Conservation (phyloP, 306 rosid genomes). For the Begonia peltatifolia region DNA sequence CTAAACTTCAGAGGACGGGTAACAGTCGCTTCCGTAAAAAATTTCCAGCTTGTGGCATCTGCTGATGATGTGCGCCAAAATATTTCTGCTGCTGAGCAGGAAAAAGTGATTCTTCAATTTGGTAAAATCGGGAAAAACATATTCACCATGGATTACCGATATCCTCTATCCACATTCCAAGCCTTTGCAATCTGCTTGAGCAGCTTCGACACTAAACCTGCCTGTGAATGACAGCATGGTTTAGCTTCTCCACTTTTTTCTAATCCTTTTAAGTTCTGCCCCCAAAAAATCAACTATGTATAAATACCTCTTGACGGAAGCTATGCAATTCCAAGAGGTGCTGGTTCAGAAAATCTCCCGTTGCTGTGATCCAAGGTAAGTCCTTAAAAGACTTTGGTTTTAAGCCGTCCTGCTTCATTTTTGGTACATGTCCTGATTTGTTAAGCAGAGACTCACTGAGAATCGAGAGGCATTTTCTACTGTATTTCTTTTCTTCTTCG, state of each 20-base stretch:
- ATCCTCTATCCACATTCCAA: slow-evolving; percentile 93
- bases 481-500: too few relatives aligned
- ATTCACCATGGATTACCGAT: slow-evolving; percentile 92
- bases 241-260: not conserved
- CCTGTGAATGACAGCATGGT: slow-evolving; percentile 56
- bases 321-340: too few relatives aligned
- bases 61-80: slow-evolving; percentile 53
- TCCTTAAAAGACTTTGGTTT: too few relatives aligned
- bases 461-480: too few relatives aligned
- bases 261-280: too few relatives aligned
- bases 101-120: slow-evolving; percentile 72
- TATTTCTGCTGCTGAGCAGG: slow-evolving; percentile 57
- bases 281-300: too few relatives aligned
- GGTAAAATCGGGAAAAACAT: slow-evolving; percentile 94
- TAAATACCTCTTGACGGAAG: too few relatives aligned
- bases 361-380: too few relatives aligned
- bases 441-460: too few relatives aligned
- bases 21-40: slow-evolving; percentile 89
- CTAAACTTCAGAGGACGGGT: slow-evolving; percentile 91
- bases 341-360: too few relatives aligned
- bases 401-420: too few relatives aligned
- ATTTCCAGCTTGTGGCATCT: slow-evolving; percentile 85
- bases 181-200: slow-evolving; percentile 91
- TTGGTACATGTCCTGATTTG: too few relatives aligned
- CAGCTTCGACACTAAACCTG: slow-evolving; percentile 96